Base-by-base conservation (phyloP, 129 eudicot genomes). In the Flaveria robusta region DNA sequence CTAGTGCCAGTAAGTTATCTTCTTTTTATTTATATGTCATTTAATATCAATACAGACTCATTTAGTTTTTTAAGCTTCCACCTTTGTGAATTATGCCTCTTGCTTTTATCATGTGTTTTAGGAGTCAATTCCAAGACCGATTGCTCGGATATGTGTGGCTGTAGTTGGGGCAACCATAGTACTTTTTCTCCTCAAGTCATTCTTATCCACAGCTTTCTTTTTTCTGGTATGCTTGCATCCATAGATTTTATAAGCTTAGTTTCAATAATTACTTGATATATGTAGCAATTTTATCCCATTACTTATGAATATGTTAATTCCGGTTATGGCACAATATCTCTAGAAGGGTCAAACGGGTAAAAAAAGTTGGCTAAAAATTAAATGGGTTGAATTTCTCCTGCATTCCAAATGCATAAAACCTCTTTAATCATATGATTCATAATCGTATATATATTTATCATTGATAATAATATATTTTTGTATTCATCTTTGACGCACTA, bases 71-170 rank as follows among this genome's bases (percentile, higher is more conserved):
- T 20, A 34, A 45, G 26, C 18, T 19, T 80, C 3, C 41, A 27
- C n/a, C 19, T 18, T 18, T 51, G 16, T 14, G 29, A 75, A 34
- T 41, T 15, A 54, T 12, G 10, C 0, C 8, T 27, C 11, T 31
- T 27, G 11, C 14, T 56, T 2, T 59, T 66, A 18, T 76, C 13
- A 22, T 70, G 59, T 58, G 43, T 69, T 56, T 43, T 80, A 93
- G 96, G 95, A 60, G 68, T 74, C 95, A 27, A 29, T 93, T 58
- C 96, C 98, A 62, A 88, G 98, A 85, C 96, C 96, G n/a, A 66
- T 93, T 66, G 98, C 98, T 75, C 89, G 94, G 81, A 79, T 90
- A 27, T 86, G 87, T 18, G 95, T 88, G 24, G 75, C 92, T 60
- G 83, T 86, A 51, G 79, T 87, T 46, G 95, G 88, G 71, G 83